Evolutionary conservation across 208 protist species (phyloP).

Genomic region (Wallacemonas sp.): DNA sequence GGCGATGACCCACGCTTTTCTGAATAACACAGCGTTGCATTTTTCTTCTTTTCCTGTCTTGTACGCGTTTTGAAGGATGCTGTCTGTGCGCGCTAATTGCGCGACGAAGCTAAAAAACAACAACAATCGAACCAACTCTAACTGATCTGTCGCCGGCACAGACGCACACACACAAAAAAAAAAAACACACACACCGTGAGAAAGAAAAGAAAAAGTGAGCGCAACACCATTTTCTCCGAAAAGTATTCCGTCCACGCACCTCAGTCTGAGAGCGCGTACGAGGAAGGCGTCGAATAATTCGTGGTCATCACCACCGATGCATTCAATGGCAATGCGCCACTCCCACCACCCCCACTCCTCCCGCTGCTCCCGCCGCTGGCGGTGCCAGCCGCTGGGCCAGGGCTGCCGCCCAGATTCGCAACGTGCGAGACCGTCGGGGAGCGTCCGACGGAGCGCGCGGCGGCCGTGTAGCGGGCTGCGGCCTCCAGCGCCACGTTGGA

Average conservation of each 20-base stretch:
- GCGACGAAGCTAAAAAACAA: slow-evolving; percentile 11
- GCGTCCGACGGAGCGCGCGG: slow-evolving; percentile 13
- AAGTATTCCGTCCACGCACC: background rate
- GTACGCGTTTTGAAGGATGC: too few species aligned
- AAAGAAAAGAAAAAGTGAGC: background rate
- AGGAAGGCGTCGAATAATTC: background rate
- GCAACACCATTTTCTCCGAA: background rate
- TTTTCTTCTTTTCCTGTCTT: too few species aligned
- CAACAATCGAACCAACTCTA: too few species aligned
- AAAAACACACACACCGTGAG: background rate
- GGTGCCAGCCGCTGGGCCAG: too few species aligned
- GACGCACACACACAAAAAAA: slow-evolving; percentile 12
- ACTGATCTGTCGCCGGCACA: too few species aligned
- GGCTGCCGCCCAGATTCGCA: too few species aligned
- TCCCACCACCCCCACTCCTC: too few species aligned
- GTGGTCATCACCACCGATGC: background rate
- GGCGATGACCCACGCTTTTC: too few species aligned
- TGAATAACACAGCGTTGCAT: too few species aligned
- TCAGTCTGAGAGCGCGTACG: background rate
- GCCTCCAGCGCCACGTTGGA: slow-evolving; percentile 10
- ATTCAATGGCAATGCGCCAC: too few species aligned
- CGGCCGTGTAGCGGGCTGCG: slow-evolving; percentile 7
- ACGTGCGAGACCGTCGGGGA: background rate
- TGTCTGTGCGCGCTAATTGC: too few species aligned
- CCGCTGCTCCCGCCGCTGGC: too few species aligned